Evolutionary conservation across 1,139 yeast species (phyloP).

Genomic region (Citeromyces siamensis): DNA sequence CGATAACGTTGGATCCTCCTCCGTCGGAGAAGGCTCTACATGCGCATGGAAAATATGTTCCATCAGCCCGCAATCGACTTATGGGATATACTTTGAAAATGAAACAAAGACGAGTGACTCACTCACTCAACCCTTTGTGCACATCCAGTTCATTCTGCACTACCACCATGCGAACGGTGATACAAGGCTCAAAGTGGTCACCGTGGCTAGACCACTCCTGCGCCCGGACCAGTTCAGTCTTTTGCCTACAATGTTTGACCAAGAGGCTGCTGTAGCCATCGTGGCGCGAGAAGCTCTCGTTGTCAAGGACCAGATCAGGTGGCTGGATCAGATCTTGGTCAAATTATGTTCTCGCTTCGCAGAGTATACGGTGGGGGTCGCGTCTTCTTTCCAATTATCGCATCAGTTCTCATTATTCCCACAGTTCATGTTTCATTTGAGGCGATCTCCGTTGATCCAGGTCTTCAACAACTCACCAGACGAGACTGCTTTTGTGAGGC

Average conservation of each 20-base stretch:
- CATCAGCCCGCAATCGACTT: slow-evolving; percentile 43
- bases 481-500: slow-evolving; percentile 62
- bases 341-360: slow-evolving; percentile 78
- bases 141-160: slow-evolving; percentile 62
- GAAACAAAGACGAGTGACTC: slow-evolving; percentile 18
- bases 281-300: slow-evolving; percentile 41
- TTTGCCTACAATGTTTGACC: slow-evolving; percentile 36
- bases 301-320: slow-evolving; percentile 42
- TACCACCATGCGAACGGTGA: slow-evolving; percentile 51
- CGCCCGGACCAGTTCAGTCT: slow-evolving; percentile 15
- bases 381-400: slow-evolving; percentile 62
- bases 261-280: slow-evolving; percentile 57
- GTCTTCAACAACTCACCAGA: slow-evolving; percentile 74
- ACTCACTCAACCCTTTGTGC: slow-evolving; percentile 19
- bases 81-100: slow-evolving; percentile 44
- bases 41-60: slow-evolving; percentile 52
- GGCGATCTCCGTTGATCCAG: slow-evolving; percentile 58
- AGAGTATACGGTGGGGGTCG: slow-evolving; percentile 59
- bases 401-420: slow-evolving; percentile 65
- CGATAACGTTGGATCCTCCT: slow-evolving; percentile 14
- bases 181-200: slow-evolving; percentile 36
- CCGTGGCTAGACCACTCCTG: slow-evolving; percentile 17
- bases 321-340: slow-evolving; percentile 72
- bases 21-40: slow-evolving; percentile 39
- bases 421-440: slow-evolving; percentile 60